These are phyloP conservation scores for Polyporus tsugae DNA, from an alignment of 1,284 basidiomycete species.

Conservation along the genomic window DNA sequence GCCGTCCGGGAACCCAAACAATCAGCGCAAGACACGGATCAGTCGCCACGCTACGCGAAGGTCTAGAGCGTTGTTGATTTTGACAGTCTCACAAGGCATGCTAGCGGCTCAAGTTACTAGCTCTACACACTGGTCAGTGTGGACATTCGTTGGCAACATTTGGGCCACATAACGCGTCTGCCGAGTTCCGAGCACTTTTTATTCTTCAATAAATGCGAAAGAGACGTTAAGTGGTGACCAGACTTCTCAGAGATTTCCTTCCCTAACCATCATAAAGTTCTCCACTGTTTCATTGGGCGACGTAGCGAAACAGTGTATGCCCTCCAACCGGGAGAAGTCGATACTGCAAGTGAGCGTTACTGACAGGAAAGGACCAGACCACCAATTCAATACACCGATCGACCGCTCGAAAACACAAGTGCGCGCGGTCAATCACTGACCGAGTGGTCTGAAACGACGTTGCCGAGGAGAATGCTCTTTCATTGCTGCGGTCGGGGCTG, in stretches of 20 bases:
- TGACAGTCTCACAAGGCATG: not conserved
- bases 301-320: not conserved
- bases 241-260: not conserved
- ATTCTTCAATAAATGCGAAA: not conserved
- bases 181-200: not conserved
- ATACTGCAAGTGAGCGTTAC: not conserved
- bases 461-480: not conserved
- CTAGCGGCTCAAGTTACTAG: not conserved
- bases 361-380: not conserved
- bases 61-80: not conserved
- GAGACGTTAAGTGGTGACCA: not conserved
- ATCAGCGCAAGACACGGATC: not conserved
- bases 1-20: not conserved
- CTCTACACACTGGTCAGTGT: not conserved
- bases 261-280: not conserved
- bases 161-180: not conserved
- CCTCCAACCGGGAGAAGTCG: no score
- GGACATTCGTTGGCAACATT: not conserved
- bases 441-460: not conserved
- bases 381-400: not conserved
- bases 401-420: not conserved
- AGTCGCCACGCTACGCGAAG: not conserved
- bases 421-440: not conserved
- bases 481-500: slow-evolving; percentile 2
- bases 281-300: not conserved